A percentile compares a stretch with the other conserved stretches of the same genome.
phyloP scores from a whole-genome alignment of 2,329 filamentous ascomycete genomes.

The Byssochlamys sp. region DNA sequence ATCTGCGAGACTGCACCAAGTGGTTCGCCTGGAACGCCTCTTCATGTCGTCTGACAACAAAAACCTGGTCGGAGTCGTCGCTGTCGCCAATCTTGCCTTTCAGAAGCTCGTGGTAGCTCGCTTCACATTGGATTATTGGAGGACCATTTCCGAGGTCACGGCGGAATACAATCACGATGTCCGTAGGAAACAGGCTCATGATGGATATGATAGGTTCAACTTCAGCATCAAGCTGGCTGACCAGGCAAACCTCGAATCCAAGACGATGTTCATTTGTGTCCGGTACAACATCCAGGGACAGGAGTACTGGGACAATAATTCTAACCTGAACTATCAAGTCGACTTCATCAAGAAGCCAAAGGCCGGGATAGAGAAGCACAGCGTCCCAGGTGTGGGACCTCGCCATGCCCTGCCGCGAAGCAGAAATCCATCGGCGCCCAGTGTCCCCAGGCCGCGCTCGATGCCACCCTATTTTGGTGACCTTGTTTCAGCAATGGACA shows the following conservation, averaged over 20 bases:
- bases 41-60: constrained; percentile 84
- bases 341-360: constrained; percentile 78
- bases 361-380: constrained; percentile 41
- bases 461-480: constrained; percentile 56
- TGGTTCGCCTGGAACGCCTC: constrained; percentile 74
- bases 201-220: constrained; percentile 76
- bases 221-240: constrained; percentile 92
- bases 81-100: constrained; percentile 80
- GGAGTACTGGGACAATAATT: constrained; percentile 95
- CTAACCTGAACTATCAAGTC: constrained; percentile 76
- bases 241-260: constrained; percentile 78
- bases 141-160: constrained; percentile 86
- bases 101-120: constrained; percentile 81
- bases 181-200: constrained; percentile 51
- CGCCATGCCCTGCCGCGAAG: constrained; percentile 56
- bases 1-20: constrained; percentile 48
- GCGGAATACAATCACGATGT: constrained; percentile 82
- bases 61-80: constrained; percentile 70
- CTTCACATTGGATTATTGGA: constrained; percentile 97
- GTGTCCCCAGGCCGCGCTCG: constrained; percentile 41
- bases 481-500: constrained; percentile 54
- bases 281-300: constrained; percentile 74
- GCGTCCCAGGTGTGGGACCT: constrained; percentile 43
- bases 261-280: constrained; percentile 86
- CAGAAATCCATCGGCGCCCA: constrained; percentile 45